phyloP scores from a whole-genome alignment of 202 grass and related monocot species.

The Setaria italica region DNA sequence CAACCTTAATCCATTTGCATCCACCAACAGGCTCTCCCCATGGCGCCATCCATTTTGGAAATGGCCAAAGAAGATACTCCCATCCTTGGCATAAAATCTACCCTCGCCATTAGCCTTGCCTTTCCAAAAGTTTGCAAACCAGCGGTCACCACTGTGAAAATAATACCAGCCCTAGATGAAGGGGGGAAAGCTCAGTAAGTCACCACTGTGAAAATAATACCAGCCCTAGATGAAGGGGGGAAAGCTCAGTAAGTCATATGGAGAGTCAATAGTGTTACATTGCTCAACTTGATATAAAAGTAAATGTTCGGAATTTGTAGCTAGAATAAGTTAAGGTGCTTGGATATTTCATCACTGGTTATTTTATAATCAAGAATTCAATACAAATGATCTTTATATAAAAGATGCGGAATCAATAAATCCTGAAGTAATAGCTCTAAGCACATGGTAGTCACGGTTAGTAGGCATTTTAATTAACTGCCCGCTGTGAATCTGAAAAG shows the following conservation, averaged over 20 bases:
- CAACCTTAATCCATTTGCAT: conserved; percentile 81
- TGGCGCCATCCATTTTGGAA: conserved; percentile 93
- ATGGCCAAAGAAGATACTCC: conserved; percentile 84
- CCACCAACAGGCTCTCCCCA: conserved; percentile 73
- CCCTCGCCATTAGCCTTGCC: conserved; percentile 91
- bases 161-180: conserved; percentile 86
- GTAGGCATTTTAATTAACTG: conserved; percentile 14
- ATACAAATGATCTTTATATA: background rate
- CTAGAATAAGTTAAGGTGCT: background rate
- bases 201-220: conserved; percentile 87
- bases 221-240: conserved; percentile 64
- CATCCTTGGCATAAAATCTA: conserved; percentile 87
- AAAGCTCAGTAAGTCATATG: conserved; percentile 40
- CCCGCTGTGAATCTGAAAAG: background rate
- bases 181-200: conserved; percentile 46
- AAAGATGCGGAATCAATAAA: conserved; percentile 4
- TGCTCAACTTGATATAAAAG: conserved; percentile 7
- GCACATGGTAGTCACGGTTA: background rate
- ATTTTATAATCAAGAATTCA: conserved; percentile 30
- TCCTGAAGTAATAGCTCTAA: background rate
- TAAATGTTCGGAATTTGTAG: conserved; percentile 7
- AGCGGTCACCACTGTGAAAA: conserved; percentile 84
- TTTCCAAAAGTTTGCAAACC: conserved; percentile 96
- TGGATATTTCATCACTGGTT: conserved; percentile 12
- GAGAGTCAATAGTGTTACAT: background rate